Conservation (phyloP, 805 yeast genomes). For the Candida yuanshanica region DNA sequence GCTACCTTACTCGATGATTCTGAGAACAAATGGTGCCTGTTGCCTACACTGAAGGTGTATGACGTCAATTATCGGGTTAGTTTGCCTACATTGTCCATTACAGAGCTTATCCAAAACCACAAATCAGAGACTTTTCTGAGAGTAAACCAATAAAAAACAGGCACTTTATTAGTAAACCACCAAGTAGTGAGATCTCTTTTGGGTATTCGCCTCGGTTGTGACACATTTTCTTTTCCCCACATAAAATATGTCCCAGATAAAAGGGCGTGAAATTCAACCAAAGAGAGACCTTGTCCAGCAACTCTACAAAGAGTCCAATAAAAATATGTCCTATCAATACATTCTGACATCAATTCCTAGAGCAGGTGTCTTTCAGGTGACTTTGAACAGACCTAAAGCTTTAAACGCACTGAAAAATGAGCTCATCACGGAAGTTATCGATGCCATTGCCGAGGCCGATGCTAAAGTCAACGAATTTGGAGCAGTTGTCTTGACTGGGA, state of each 20-base stretch:
- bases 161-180: neutral
- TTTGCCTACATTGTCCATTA: conserved; percentile 44
- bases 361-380: conserved; percentile 21
- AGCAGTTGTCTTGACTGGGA: conserved; percentile 44
- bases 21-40: conserved; percentile 22
- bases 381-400: conserved; percentile 24
- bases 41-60: conserved; percentile 61
- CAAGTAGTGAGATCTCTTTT: neutral
- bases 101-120: conserved; percentile 23
- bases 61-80: conserved; percentile 65
- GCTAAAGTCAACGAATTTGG: conserved; percentile 31
- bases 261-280: neutral
- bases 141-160: neutral
- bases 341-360: conserved; percentile 18
- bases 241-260: too few species aligned
- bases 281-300: neutral
- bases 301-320: neutral
- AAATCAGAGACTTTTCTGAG: conserved; percentile 22
- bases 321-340: conserved; percentile 14
- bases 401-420: conserved; percentile 20
- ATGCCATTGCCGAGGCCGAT: conserved; percentile 18
- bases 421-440: conserved; percentile 17
- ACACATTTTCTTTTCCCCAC: too few species aligned
- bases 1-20: conserved; percentile 8
- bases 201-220: neutral